Base-by-base conservation (phyloP, 1,284 basidiomycete species). In the Schizopora paradoxa region DNA sequence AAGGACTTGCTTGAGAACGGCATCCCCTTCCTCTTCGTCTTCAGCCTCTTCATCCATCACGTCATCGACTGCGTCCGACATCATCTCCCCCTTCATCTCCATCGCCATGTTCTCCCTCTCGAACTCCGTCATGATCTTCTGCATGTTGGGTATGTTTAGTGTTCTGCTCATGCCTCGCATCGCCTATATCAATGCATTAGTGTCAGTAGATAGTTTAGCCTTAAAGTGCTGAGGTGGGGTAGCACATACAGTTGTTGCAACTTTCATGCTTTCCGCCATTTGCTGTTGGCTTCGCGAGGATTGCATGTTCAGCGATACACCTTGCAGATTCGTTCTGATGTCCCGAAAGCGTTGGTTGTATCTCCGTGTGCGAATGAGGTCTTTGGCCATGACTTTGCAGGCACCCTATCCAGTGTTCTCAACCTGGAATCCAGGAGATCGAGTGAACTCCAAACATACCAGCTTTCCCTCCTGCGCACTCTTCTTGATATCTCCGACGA, bases 51-150 rank as follows among this genome's bases (percentile, higher is more conserved):
- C 89, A 58, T 96, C 93, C 92, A 99, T 98, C 29, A 93, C 94
- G 60, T 97, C 95, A 66, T 99, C 96, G 6, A 99, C 88, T 1
- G 94, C 89, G 52, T 99, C 96, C 29, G 87, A 91, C 95, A 99
- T 99, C 88, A 99, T 96, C 65, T 97, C 95, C 67, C 98, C 96
- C 68, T 98, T 99, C 96, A 99, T 99, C 66, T 99, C 95, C 96
- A 99, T 99, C 63, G 87, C 90, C 7, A 88, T 83, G 53, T 86
- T 95, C 68, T 99, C 96, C 59, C 85, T 87, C 70, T 99, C 95
- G 57, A 99, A 99, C 40, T 99, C 95, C 57, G 86, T 89, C 87
- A 99, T 93, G 61, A 99, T 98, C 43, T 82, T 81, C 63, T 94
- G 91, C 51, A 99, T 98, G 56, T 82, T 79, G 6, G 96, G 95